Base-by-base conservation (phyloP, 257 asterid species). In the Agastache rugosa region DNA sequence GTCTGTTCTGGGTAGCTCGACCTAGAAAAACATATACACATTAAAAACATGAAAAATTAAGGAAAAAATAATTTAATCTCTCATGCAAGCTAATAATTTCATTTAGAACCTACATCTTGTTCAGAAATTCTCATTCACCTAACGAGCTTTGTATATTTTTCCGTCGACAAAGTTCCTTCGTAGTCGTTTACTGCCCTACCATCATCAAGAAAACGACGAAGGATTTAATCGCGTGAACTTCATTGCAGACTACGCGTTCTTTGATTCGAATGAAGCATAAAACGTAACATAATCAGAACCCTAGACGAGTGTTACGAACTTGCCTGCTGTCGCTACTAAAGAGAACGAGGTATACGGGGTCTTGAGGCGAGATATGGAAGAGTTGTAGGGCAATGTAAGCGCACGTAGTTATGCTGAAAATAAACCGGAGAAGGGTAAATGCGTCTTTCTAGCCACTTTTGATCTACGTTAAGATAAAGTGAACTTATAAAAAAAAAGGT, bases 291-390 rank as follows among this genome's bases (percentile, higher is more conserved):
- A 59, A 58, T 67, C 67, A 75, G 10, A 59, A 31, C 3, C 2
- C 37, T 14, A 29, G 71, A 65, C 29, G 51, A 31, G 47, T 4
- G 29, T 23, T 17, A 12, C 15, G 63, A 5, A 80, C 90, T 87
- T 86, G 84, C 98, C 96, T 93, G 91, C 66, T 81, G 77, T 37
- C 63, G 83, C 79, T 81, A 63, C 79, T 84, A 85, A 91, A 93
- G 71, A 91, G 88, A 79, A 91, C 51, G 31, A 83, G 83, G 84
- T 31, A 81, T 10, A 75, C 60, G 23, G 93, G 96, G 79, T 89
- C 97, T 74, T 81, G 77, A 69, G 93, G 39, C 16, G 88, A 75
- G 80, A 88, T 89, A 45, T 48, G 80, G 84, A 82, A 84, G 58
- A 91, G 91, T 58, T 89, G 93, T 69, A 88, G 70, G 61, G 80